Percentiles rank a stretch among this genome's conserved stretches.
Evolutionary conservation across 2,329 filamentous ascomycete genomes (phyloP).

Genomic region (Ascomycota sp.): DNA sequence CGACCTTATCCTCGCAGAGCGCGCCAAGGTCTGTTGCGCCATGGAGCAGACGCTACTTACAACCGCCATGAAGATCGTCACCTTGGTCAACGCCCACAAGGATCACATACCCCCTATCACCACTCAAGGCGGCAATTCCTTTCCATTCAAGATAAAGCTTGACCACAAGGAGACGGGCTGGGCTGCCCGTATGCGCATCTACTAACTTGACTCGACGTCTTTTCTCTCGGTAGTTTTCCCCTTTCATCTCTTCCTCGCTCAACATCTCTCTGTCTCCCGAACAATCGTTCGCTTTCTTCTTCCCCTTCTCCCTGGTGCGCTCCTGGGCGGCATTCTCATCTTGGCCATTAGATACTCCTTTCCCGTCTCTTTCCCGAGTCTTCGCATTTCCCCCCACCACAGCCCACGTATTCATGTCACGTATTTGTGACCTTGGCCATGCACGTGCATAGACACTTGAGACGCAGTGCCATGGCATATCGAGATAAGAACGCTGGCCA

Average conservation of each 20-base stretch:
- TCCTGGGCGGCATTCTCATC: too few species aligned
- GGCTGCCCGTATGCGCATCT: slow-evolving; percentile 61
- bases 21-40: slow-evolving; percentile 68
- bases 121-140: slow-evolving; percentile 81
- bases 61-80: slow-evolving; percentile 76
- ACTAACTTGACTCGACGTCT: slow-evolving; percentile 17
- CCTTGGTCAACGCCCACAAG: slow-evolving; percentile 71
- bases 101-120: slow-evolving; percentile 96
- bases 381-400: too few species aligned
- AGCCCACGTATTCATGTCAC: too few species aligned
- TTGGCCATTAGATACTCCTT: too few species aligned
- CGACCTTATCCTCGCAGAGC: slow-evolving; percentile 37
- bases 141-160: slow-evolving; percentile 81
- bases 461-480: too few species aligned
- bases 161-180: slow-evolving; percentile 63
- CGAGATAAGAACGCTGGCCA: too few species aligned
- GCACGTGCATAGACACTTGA: too few species aligned
- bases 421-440: too few species aligned
- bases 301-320: too few species aligned
- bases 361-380: too few species aligned
- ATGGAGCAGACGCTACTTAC: slow-evolving; percentile 82
- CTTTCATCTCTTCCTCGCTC: neutral
- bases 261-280: too few species aligned
- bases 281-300: too few species aligned
- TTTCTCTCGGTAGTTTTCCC: neutral